Evolutionary conservation across 495 filamentous ascomycete genomes (phyloP), one percentile per base, ranked within the genome.

Genomic region (Bacidia rubella): DNA sequence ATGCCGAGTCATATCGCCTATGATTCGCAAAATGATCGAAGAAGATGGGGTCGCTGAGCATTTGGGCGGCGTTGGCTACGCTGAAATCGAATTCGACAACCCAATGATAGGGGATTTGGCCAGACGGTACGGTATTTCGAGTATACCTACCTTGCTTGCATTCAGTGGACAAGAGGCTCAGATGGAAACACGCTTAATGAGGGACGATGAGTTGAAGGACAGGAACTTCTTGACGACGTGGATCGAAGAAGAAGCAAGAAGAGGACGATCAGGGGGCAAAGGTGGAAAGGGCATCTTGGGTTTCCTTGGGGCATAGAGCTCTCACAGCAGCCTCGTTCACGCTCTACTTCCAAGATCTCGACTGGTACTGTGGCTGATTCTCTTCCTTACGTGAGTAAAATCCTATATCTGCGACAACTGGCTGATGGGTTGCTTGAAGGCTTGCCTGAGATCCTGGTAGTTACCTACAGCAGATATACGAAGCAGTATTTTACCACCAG

Each of bases 121-220:
- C 1, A 64, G 72, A 45, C 70, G 69, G 20, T 85, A 80, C 70
- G 62, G 66, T 62, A 80, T 86, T 53, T 81, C 70, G 32, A 71
- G 71, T 9, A 67, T 86, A 55, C 84, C 84, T 21, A 85, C 81
- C n/a, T 59, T 88, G 38, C 66, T 86, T 22, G 71, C 74, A 23
- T 87, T 87, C 57, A 74, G 74, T 44, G 70, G 74, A n/a, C 72
- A 74, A 40, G 78, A 83, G 57, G 70, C 79, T 3, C 72, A 79
- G 60, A 47, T 69, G 0, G 64, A 70, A 44, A 78, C 75, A 17
- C 76, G 74, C 64, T 57, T 85, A 21, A 67, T 66, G 11, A 71
- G 75, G 55, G 68, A 66, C n/a, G 67, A 71, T 50, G 60, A 72
- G 47, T 62, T 87, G 62, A 72, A 68, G 3, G 74, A 81, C 56